phyloP scores from a whole-genome alignment of 257 asterid species.

The Penstemon davidsonii region DNA sequence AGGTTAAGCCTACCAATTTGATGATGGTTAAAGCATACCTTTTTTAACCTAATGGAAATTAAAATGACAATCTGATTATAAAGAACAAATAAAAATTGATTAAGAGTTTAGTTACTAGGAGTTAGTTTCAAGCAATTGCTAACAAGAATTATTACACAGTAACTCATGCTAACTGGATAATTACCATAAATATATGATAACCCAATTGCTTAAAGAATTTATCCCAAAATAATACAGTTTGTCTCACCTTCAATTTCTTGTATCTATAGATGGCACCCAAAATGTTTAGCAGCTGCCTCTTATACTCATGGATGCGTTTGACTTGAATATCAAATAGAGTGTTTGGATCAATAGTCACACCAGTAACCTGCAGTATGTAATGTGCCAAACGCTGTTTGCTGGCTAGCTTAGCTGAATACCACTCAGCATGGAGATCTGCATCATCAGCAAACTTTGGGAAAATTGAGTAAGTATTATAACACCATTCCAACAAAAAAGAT shows the following conservation, averaged over 20 bases:
- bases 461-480: conserved; percentile 27
- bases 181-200: not conserved
- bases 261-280: conserved; percentile 86
- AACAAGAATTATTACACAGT: conserved; percentile 13
- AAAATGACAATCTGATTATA: conserved; percentile 2
- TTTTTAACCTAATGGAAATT: not conserved
- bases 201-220: conserved; percentile 9
- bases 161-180: conserved; percentile 5
- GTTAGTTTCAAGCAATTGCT: not conserved
- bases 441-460: conserved; percentile 73
- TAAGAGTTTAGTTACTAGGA: not conserved
- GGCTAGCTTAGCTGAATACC: conserved; percentile 94
- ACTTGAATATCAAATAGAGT: conserved; percentile 96
- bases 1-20: not conserved
- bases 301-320: conserved; percentile 97
- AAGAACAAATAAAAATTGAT: not conserved
- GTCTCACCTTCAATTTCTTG: conserved; percentile 93
- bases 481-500: conserved; percentile 19
- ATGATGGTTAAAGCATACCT: conserved; percentile 3
- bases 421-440: conserved; percentile 70
- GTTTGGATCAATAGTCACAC: conserved; percentile 78
- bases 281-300: conserved; percentile 94
- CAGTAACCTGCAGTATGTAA: conserved; percentile 72
- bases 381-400: conserved; percentile 86
- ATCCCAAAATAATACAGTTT: conserved; percentile 8